Evolutionary conservation across 768 basidiomycete genomes (phyloP), one percentile per base, ranked within the genome.

Genomic region (Kwoniella sp.): DNA sequence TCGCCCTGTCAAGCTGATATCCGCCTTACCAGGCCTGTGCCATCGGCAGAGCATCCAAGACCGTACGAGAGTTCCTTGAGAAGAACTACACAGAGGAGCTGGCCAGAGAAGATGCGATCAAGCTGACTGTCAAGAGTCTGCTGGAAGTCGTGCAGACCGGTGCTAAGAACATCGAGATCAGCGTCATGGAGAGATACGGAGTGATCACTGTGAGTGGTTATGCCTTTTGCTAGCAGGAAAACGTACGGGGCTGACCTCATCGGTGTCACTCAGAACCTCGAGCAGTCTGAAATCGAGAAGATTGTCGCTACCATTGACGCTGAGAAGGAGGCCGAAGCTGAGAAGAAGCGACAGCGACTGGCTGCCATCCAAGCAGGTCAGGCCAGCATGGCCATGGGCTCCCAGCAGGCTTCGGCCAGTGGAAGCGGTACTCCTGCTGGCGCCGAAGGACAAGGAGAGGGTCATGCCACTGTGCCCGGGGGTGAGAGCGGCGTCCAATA

Each of bases 121-220:
- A 95, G 74, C 77, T 99, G 41, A 90, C 95, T 0, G 83, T 99
- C 57, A 98, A 96, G 79, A 87, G 86, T 71, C 78, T 99, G 65
- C 79, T 99, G 20, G 95, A 99, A 74, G 92, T 99, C 31, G 95
- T 99, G 7, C 95, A 98, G 77, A 96, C 95, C 1, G 95, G 95
- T n/a, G 95, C 95, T 4, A 98, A 98, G 79, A 99, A 99, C 75
- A 98, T 99, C 58, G 95, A 99, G 74, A 89, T 99, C 64, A 91
- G 87, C 57, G 88, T 96, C 38, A 92, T 98, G 89, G 91, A 95
- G 70, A 82, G 85, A 56, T 96, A 89, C 72, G 88, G 89, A 54
- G 87, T 91, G 77, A 83, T 93, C 48, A 88, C 89, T 38, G 92
- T 95, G 59, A 59, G 81, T 68, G 19, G 7, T 14, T 7, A 38